These are phyloP conservation scores for Puccinia horiana DNA, from an alignment of 1,284 basidiomycete genomes.

Conservation along the genomic window DNA sequence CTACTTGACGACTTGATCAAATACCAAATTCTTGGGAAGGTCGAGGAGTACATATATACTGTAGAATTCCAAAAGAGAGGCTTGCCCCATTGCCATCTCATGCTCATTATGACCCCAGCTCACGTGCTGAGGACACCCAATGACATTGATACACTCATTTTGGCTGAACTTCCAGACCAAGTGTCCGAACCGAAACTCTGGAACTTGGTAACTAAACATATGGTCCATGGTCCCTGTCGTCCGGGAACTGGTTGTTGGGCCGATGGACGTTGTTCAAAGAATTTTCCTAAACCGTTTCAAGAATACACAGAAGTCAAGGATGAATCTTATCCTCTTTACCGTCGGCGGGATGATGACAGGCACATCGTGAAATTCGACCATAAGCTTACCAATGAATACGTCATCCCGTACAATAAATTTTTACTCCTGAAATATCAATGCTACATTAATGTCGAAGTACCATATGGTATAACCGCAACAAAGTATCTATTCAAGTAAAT, in stretches of 20 bases:
- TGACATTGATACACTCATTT: neutral
- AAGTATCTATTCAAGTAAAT: slow-evolving; percentile 34
- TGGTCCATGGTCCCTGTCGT: slow-evolving; percentile 7
- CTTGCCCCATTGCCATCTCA: neutral
- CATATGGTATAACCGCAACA: neutral
- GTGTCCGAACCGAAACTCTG: neutral
- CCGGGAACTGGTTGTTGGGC: neutral
- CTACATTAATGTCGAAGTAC: slow-evolving; percentile 31
- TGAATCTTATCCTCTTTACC: neutral
- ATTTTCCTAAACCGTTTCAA: neutral
- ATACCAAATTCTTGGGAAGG: neutral
- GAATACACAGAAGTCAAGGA: neutral
- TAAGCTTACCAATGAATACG: neutral
- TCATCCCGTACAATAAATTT: slow-evolving; percentile 27
- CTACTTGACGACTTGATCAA: neutral
- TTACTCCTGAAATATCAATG: neutral
- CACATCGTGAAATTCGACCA: neutral
- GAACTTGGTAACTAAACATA: neutral
- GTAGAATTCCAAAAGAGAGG: slow-evolving; percentile 27
- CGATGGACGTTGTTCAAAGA: neutral
- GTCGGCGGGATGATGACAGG: neutral
- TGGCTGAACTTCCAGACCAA: neutral
- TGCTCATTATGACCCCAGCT: neutral
- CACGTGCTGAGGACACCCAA: neutral
- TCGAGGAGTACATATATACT: neutral